Evolutionary conservation across 202 grass and related monocot genomes (phyloP).

Genomic region (Dendrocalamus latiflorus): DNA sequence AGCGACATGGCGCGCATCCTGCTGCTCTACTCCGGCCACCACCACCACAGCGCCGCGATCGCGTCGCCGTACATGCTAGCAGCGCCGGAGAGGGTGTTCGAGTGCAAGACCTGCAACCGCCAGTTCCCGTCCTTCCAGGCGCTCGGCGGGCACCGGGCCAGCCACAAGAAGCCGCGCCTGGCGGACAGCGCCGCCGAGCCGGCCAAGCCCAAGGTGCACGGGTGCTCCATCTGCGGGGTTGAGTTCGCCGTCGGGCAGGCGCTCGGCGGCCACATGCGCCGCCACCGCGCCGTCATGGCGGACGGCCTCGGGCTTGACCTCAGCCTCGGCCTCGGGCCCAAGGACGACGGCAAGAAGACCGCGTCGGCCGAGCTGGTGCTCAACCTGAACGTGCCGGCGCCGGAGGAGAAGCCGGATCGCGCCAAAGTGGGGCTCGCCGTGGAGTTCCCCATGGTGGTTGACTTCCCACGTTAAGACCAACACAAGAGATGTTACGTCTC

Average conservation of each 20-base stretch:
- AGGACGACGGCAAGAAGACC: constrained; percentile 2
- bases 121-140: constrained; percentile 77
- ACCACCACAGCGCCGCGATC: neutral
- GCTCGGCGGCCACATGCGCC: constrained; percentile 64
- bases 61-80: neutral
- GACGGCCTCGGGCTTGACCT: constrained; percentile 26
- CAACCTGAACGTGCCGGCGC: constrained; percentile 65
- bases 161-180: constrained; percentile 61
- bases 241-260: constrained; percentile 85
- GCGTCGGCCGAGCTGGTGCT: constrained; percentile 13
- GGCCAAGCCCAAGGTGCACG: constrained; percentile 69
- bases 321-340: neutral
- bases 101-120: constrained; percentile 81
- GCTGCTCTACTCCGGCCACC: constrained; percentile 44
- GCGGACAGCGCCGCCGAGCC: neutral
- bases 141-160: constrained; percentile 71
- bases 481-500: neutral
- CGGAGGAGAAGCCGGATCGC: constrained; percentile 52
- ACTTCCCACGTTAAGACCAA: constrained; percentile 23
- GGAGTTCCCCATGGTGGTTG: constrained; percentile 39
- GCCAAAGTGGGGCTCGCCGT: too few species aligned
- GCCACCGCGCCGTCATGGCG: too few species aligned
- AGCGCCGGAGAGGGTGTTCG: constrained; percentile 52
- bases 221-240: constrained; percentile 78
- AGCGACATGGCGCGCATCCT: constrained; percentile 50